Base-by-base conservation (phyloP, 805 yeast species). In the Saccharomycopsis guyanensis region DNA sequence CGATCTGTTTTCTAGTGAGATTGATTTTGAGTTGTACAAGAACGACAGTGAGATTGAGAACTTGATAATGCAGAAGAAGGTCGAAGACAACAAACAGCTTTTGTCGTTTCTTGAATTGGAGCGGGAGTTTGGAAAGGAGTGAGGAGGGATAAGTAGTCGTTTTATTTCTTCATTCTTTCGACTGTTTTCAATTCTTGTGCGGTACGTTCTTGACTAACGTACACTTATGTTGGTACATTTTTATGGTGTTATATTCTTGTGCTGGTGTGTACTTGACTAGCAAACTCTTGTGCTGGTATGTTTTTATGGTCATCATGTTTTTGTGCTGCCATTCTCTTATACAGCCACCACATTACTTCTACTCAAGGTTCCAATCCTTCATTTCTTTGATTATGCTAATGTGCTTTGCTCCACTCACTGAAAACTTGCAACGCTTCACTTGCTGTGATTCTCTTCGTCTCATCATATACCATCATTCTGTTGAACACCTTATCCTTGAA, bases 401-500 rank as follows among this genome's bases (percentile, higher is more conserved):
- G n/a, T n/a, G n/a, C n/a, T n/a, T n/a, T n/a, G n/a, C n/a, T n/a
- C n/a, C n/a, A n/a, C n/a, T n/a, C n/a, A n/a, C n/a, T n/a, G n/a
- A n/a, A n/a, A n/a, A n/a, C n/a, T 10, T 25, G 10, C n/a, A 48
- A 16, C 7, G 58, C 56, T 23, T 62, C 57, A 2, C 33, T 31
- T 1, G 73, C 67, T 7, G 63, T 50, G 1, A 64, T 15, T 47
- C 76, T 50, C 0, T 56, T 27, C 0, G 57, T 38, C 2, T 68
- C 64, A 48, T 70, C 65, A 47, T 67, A 73, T 5, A 61, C 59
- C 65, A 72, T 71, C 69, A 76, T 70, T 13, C 58, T 54, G n/a
- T 56, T 45, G 52, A 74, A 74, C 1, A 70, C 49, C n/a, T n/a
- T n/a, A 1, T 57, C 38, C 4, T 16, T 25, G 27, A 41, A 20